phyloP scores from a whole-genome alignment of 805 yeast genomes.

The Pichia nakasei region DNA sequence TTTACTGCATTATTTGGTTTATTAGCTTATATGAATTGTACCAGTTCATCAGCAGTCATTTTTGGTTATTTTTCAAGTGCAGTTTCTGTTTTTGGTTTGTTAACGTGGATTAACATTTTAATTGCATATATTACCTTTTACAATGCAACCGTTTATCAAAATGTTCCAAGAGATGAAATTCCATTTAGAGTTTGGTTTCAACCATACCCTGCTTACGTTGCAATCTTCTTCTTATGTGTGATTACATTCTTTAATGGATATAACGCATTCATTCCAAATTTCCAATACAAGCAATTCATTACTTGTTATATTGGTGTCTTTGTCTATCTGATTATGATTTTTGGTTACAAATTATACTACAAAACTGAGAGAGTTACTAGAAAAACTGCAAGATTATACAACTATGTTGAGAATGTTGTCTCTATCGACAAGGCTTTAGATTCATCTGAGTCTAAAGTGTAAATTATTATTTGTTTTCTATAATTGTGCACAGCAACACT shows the following conservation, averaged over 20 bases:
- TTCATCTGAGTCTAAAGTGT: neutral
- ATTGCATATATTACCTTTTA: conserved; percentile 11
- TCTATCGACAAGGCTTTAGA: neutral
- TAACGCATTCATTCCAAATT: conserved; percentile 11
- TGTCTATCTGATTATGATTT: conserved; percentile 2
- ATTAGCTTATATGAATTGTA: conserved; percentile 11
- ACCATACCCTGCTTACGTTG: conserved; percentile 13
- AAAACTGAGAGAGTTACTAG: conserved; percentile 5
- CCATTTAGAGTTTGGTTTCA: conserved; percentile 16
- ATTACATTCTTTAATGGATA: conserved; percentile 16
- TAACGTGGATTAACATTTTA: conserved; percentile 16
- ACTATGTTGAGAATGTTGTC: neutral
- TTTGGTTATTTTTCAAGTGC: conserved; percentile 15
- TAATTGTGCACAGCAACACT: too few relatives aligned
- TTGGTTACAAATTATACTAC: conserved; percentile 2
- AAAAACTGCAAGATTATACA: neutral
- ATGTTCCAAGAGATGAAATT: conserved; percentile 12
- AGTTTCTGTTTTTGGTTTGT: conserved; percentile 16
- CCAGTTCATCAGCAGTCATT: conserved; percentile 7
- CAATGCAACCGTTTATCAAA: conserved; percentile 11
- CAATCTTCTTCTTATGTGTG: conserved; percentile 7
- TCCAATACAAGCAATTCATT: conserved; percentile 12
- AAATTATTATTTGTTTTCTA: too few relatives aligned
- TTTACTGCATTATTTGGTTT: conserved; percentile 12
- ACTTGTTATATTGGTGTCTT: conserved; percentile 14